Evolutionary conservation across 352 stramenopile genomes (phyloP).

Genomic region (Globisporangium viniferum): DNA sequence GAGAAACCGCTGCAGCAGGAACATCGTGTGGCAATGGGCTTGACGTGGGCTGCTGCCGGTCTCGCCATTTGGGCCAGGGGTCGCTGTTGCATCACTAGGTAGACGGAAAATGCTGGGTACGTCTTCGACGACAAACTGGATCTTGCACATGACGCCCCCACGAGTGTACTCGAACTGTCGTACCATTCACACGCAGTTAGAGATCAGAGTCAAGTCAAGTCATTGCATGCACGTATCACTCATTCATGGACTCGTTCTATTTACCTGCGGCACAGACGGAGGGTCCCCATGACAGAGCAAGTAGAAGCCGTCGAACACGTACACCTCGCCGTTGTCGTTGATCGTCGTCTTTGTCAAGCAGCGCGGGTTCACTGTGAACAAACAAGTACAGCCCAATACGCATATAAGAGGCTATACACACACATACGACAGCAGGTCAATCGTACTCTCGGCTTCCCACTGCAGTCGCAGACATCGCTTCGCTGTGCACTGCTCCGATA

Average conservation of each 20-base stretch:
- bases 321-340: constrained; percentile 51
- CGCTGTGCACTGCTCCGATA: constrained; percentile 63
- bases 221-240: neutral
- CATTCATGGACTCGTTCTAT: neutral
- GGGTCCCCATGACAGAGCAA: constrained; percentile 67
- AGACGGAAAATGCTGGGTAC: constrained; percentile 45
- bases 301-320: constrained; percentile 87
- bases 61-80: constrained; percentile 5
- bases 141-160: constrained; percentile 72
- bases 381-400: neutral
- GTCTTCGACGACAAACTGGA: constrained; percentile 64
- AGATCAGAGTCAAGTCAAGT: too few relatives aligned
- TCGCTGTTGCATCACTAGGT: constrained; percentile 21
- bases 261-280: constrained; percentile 55
- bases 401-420: neutral
- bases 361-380: constrained; percentile 63
- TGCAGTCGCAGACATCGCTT: constrained; percentile 69
- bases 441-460: constrained; percentile 77
- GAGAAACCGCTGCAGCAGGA: constrained; percentile 68
- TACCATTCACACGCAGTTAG: neutral
- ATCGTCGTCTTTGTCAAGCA: constrained; percentile 71
- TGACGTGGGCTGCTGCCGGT: constrained; percentile 23
- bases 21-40: constrained; percentile 52
- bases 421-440: neutral
- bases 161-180: constrained; percentile 81